Evolutionary conservation across 306 rosid genomes (phyloP).

Genomic region (cucumber (Cucumis sativus)): Cucumber_9930_V3 NC_026656.2:19798001-19798500

Average conservation of each 20-base stretch:
- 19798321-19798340: neutral
- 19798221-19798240: neutral
- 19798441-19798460: slow-evolving; percentile 1
- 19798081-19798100: neutral
- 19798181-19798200: neutral
- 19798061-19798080: neutral
- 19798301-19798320: neutral
- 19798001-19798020: neutral
- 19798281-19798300: neutral
- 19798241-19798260: neutral
- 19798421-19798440: neutral
- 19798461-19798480: neutral
- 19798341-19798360: neutral
- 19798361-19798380: neutral
- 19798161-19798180: neutral
- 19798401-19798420: neutral
- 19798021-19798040: neutral
- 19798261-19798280: neutral
- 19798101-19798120: neutral
- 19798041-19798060: neutral
- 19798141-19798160: neutral
- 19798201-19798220: neutral
- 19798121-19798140: neutral
- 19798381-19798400: neutral
- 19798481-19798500: no score